Conservation (phyloP, 345 rosid genomes). For the Kernera saxatilis region DNA sequence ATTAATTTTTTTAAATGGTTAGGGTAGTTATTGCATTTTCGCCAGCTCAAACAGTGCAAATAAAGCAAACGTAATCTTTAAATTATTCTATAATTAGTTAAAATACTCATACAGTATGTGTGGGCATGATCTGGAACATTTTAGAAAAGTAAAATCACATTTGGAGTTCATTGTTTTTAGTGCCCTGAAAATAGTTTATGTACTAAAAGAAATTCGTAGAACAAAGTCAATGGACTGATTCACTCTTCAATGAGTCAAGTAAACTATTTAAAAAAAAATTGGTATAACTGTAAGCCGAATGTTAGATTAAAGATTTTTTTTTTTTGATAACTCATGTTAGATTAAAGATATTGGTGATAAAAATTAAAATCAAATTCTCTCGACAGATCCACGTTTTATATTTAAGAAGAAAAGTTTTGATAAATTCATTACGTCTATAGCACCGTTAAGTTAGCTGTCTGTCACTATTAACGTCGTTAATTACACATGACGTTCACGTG, state of each 20-base stretch:
- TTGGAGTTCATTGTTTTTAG: neutral
- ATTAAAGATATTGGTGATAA: neutral
- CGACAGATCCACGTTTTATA: slow-evolving; percentile 1
- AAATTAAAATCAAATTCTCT: neutral
- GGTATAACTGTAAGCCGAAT: neutral
- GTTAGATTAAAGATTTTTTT: neutral
- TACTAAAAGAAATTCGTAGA: neutral
- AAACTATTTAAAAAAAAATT: neutral
- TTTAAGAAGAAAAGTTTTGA: neutral
- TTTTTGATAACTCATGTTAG: too few species aligned
- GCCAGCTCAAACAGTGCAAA: slow-evolving; percentile 30
- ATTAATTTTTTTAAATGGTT: neutral
- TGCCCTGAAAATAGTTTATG: neutral
- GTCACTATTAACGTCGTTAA: slow-evolving; percentile 9
- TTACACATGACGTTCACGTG: slow-evolving; percentile 16
- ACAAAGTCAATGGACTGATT: neutral
- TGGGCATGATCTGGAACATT: slow-evolving; percentile 6
- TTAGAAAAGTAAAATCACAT: neutral
- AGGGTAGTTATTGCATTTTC: slow-evolving; percentile 4
- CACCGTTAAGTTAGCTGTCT: slow-evolving; percentile 24
- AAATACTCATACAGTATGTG: neutral
- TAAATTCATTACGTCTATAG: neutral
- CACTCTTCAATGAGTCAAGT: slow-evolving; percentile 18
- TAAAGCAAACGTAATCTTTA: slow-evolving; percentile 8
- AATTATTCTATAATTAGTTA: slow-evolving; percentile 9